Percentiles rank a stretch among this genome's conserved stretches.
Evolutionary conservation across 345 rosid species (phyloP).

Genomic region (Populus nigra): DNA sequence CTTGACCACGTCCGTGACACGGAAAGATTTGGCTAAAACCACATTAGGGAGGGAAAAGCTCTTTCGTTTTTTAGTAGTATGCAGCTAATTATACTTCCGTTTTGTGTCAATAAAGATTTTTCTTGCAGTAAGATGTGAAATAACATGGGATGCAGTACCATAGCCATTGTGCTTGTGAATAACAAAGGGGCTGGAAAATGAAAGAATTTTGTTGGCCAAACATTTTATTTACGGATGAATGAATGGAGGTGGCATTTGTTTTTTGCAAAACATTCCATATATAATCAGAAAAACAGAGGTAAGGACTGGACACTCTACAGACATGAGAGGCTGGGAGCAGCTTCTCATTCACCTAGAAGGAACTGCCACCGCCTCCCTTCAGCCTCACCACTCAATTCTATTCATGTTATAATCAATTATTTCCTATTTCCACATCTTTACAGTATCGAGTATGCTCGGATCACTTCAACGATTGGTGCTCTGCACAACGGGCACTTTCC

Average conservation of each 20-base stretch:
- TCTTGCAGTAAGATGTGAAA: too few relatives aligned
- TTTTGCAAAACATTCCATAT: slow-evolving; percentile 25
- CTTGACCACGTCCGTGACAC: neutral
- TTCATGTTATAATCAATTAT: slow-evolving; percentile 14
- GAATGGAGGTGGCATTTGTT: slow-evolving; percentile 38
- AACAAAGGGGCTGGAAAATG: neutral
- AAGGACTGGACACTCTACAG: slow-evolving; percentile 27
- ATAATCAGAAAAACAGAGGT: slow-evolving; percentile 42
- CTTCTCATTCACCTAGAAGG: slow-evolving; percentile 10
- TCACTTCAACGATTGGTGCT: slow-evolving; percentile 91
- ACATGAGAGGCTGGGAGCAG: slow-evolving; percentile 7
- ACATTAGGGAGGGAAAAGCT: too few relatives aligned
- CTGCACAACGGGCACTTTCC: slow-evolving; percentile 97
- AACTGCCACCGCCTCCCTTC: slow-evolving; percentile 11
- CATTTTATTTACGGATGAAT: slow-evolving; percentile 50
- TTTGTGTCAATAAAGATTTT: too few relatives aligned
- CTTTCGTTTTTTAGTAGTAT: too few relatives aligned
- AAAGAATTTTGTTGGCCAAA: slow-evolving; percentile 10
- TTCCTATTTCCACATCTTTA: slow-evolving; percentile 29
- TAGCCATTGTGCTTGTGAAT: neutral
- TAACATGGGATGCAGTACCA: too few relatives aligned
- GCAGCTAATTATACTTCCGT: too few relatives aligned
- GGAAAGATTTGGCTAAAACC: neutral
- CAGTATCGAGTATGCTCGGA: slow-evolving; percentile 93
- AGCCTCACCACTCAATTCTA: slow-evolving; percentile 22